Evolutionary conservation across 2,329 filamentous ascomycete genomes (phyloP), one percentile per base, ranked within the genome.

Genomic region (Fusarium paranaense): DNA sequence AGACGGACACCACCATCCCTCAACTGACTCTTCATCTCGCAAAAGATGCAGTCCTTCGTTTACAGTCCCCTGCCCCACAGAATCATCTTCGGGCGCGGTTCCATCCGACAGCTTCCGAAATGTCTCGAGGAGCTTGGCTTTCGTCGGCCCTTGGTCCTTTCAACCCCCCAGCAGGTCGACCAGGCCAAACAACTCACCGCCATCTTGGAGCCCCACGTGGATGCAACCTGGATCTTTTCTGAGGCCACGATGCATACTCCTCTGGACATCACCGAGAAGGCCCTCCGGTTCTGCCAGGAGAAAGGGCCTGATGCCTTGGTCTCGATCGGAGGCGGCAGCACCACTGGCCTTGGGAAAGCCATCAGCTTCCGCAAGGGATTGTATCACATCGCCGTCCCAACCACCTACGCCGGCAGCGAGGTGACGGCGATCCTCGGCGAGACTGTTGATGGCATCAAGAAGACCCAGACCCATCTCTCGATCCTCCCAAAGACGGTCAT

Each of bases 361-460:
- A 85, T 90, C 68, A 87, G 85, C 70, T 83, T 89, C 66, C 85
- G 87, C 18, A 89, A 87, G 3, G 87, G 25, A 4, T 27, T 90
- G 35, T 85, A 84, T 25, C 88, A 90, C n/a, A 47, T 90, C 65
- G 64, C 58, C 32, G 87, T 91, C 58, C 88, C 89, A n/a, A 91
- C 89, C 3, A 90, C 89, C 1, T 91, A 91, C 76, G 87, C 89
- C 6, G 89, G 89, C 5, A 89, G 87, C 69, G 91, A 92, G 78
- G 90, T 92, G 86, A 92, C 90, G 4, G 88, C 90, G 0, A 91
- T 91, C 56, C 81, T 92, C 16, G 90, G 90, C 3, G 90, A 92
- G 81, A 92, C 90, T 1, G 82, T 85, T 16, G 85, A 88, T 62
- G 90, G 90, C 1, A 78, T 84, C 69, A 91, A 92, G 81, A 87